Conservation (phyloP, 2,329 filamentous ascomycete genomes). For the Ophiostoma angusticollis region DNA sequence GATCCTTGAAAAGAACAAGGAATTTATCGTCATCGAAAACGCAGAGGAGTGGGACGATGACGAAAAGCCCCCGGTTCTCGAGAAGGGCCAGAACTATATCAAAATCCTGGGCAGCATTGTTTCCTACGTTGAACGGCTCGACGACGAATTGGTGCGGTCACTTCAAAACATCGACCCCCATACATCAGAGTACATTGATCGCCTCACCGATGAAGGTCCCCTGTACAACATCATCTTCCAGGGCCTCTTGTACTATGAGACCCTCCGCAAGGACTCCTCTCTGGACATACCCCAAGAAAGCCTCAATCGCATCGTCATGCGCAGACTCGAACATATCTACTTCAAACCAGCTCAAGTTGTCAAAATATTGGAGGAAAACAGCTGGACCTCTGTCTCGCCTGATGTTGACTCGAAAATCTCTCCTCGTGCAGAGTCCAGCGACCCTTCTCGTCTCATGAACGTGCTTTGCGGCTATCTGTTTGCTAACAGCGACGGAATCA, state of each 20-base stretch:
- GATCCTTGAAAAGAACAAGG: constrained; percentile 64
- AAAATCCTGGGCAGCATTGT: constrained; percentile 89
- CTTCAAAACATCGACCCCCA: constrained; percentile 96
- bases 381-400: constrained; percentile 68
- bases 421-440: constrained; percentile 52
- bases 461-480: constrained; percentile 92
- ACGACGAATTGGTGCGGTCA: constrained; percentile 95
- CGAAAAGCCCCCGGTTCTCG: constrained; percentile 73
- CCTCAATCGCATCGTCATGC: constrained; percentile 85
- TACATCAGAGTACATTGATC: constrained; percentile 96
- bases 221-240: constrained; percentile 91
- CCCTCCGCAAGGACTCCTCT: constrained; percentile 54
- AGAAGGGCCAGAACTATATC: constrained; percentile 65
- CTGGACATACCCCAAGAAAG: constrained; percentile 72
- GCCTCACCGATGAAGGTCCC: constrained; percentile 76
- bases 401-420: constrained; percentile 68
- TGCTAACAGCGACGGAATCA: constrained; percentile 86
- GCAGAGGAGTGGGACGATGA: constrained; percentile 99
- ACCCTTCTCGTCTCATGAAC: constrained; percentile 66
- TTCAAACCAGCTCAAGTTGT: constrained; percentile 96
- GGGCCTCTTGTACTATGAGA: constrained; percentile 77
- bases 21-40: constrained; percentile 77
- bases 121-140: constrained; percentile 85
- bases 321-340: constrained; percentile 92
- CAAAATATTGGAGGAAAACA: constrained; percentile 85